Evolutionary conservation across 2,329 filamentous ascomycete species (phyloP).

Genomic region (Alternaria sp.): DNA sequence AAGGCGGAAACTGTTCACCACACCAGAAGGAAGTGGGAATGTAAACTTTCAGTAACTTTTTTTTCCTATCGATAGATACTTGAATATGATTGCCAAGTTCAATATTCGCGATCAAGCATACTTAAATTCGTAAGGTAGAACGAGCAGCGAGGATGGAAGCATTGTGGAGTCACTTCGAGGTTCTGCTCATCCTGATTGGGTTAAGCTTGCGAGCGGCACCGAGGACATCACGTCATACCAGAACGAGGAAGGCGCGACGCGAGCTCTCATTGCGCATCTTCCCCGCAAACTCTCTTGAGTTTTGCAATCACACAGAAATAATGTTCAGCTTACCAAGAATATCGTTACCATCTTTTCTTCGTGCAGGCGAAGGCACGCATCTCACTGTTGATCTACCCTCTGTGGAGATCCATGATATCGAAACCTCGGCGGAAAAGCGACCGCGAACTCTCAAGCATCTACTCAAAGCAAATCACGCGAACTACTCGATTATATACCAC

Average conservation of each 20-base stretch:
- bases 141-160: background rate
- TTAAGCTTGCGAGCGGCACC: conserved; percentile 7
- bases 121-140: background rate
- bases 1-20: background rate
- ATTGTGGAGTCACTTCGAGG: background rate
- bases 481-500: conserved; percentile 84
- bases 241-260: conserved; percentile 28
- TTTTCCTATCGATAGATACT: background rate
- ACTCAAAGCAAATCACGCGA: conserved; percentile 89
- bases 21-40: background rate
- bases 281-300: conserved; percentile 29
- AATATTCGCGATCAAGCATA: background rate
- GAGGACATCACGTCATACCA: conserved; percentile 34
- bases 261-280: conserved; percentile 24
- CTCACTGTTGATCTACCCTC: conserved; percentile 64
- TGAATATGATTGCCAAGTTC: background rate
- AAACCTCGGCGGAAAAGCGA: conserved; percentile 80
- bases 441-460: conserved; percentile 89
- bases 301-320: conserved; percentile 13
- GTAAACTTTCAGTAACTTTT: background rate
- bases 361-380: conserved; percentile 26
- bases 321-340: conserved; percentile 39
- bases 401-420: conserved; percentile 79
- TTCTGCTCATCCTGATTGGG: conserved; percentile 1
- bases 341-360: conserved; percentile 32